Evolutionary conservation across 306 rosid genomes (phyloP), one percentile per base, ranked within the genome.

Genomic region (Carpinus viminea): DNA sequence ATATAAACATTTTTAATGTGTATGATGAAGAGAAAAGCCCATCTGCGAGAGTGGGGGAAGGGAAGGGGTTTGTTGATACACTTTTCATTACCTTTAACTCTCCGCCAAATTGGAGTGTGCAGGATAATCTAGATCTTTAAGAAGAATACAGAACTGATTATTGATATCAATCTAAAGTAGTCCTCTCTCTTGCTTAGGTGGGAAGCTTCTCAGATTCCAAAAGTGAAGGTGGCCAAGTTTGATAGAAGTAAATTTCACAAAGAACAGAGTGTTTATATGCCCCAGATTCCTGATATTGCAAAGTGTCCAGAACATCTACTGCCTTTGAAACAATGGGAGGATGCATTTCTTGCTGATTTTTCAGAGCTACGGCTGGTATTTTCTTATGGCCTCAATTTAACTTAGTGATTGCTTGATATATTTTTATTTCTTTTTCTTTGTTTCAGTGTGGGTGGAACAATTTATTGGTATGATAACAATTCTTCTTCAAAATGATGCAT

Each of bases 241-340:
- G 96, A 95, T 80, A 86, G 83, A 82, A 89, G 90, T 61, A 86
- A 83, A 82, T 64, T 88, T 53, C 84, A 61, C 77, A 86, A 78
- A 85, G 93, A 92, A 76, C 99, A 87, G 82, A 95, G 97, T 86
- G 91, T 78, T 56, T 95, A 88, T 81, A 88, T 95, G 96, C 99
- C 97, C 66, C 78, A 82, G 80, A 91, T 95, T 86, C 97, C 98
- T 76, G 91, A 85, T 74, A 88, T 95, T 84, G 89, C 93, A 46
- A 61, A 85, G 64, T 95, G 99, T 82, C 93, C 95, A 13, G 87
- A 95, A 62, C 91, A 93, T 74, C 87, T 95, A 72, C 78, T 91
- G 82, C 93, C 99, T 41, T 69, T 72, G 73, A 88, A 91, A 84
- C 85, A 87, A 74, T 93, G 99, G 98, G 99, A 95, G 83, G 97